Percentiles rank a stretch among this genome's conserved stretches.
Evolutionary conservation across 352 stramenopile species (phyloP).

Genomic region (Thraustochytrium sp.): DNA sequence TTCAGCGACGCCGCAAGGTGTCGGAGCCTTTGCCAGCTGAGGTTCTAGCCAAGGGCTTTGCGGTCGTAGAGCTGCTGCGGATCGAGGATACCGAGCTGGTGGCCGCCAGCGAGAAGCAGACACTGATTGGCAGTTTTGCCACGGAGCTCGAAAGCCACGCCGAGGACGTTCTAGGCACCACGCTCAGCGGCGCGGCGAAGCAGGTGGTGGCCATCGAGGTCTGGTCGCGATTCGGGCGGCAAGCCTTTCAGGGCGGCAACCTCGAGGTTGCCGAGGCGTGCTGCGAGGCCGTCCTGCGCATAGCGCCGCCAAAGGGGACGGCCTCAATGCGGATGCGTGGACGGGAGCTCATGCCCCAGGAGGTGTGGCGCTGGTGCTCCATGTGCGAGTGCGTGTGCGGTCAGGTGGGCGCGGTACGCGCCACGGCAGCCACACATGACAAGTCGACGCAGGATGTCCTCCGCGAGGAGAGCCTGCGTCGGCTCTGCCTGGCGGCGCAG

Average conservation of each 20-base stretch:
- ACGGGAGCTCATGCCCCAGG: not conserved
- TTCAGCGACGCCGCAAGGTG: slow-evolving; percentile 12
- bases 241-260: slow-evolving; percentile 58
- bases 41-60: not conserved
- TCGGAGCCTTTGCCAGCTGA: slow-evolving; percentile 1
- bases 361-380: slow-evolving; percentile 64
- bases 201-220: slow-evolving; percentile 64
- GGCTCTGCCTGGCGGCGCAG: slow-evolving; percentile 52
- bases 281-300: slow-evolving; percentile 46
- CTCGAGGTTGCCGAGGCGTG: slow-evolving; percentile 60
- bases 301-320: too few relatives aligned
- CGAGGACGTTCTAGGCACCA: not conserved
- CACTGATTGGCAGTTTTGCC: not conserved
- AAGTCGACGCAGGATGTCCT: slow-evolving; percentile 46
- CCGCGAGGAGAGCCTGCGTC: slow-evolving; percentile 33
- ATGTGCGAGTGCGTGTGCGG: slow-evolving; percentile 62
- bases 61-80: not conserved
- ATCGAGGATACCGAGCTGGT: not conserved
- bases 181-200: slow-evolving; percentile 59
- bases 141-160: not conserved
- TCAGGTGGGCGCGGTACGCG: slow-evolving; percentile 51
- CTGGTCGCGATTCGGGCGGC: slow-evolving; percentile 63
- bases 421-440: slow-evolving; percentile 33
- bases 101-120: not conserved
- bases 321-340: not conserved